Conservation (phyloP, 2,329 filamentous ascomycete species). For the Clonostachys solani region DNA sequence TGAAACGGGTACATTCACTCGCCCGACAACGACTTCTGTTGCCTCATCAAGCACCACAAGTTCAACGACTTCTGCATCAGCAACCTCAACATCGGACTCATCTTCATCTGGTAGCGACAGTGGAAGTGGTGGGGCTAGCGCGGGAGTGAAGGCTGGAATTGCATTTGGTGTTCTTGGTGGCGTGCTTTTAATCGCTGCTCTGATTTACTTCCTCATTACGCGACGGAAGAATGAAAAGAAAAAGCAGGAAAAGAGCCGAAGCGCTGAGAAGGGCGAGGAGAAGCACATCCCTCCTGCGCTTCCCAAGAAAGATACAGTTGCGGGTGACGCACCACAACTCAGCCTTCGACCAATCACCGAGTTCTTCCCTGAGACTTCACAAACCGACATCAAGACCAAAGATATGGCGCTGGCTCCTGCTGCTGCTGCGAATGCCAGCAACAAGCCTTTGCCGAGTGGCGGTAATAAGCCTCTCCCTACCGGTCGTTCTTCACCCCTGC, state of each 20-base stretch:
- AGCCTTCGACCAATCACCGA: constrained; percentile 82
- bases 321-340: constrained; percentile 65
- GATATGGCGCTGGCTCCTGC: constrained; percentile 26
- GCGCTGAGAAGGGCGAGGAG: constrained; percentile 53
- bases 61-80: neutral
- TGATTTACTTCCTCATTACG: constrained; percentile 69
- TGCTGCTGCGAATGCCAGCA: constrained; percentile 14
- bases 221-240: constrained; percentile 52
- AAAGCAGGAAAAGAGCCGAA: constrained; percentile 40
- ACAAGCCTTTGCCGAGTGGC: constrained; percentile 6
- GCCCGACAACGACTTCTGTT: neutral
- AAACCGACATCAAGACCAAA: constrained; percentile 46
- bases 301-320: constrained; percentile 6
- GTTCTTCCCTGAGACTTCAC: constrained; percentile 65
- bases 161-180: constrained; percentile 75
- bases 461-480: constrained; percentile 10
- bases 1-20: constrained; percentile 2
- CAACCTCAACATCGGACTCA: neutral
- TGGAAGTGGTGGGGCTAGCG: constrained; percentile 12
- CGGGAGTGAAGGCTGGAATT: constrained; percentile 69
- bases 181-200: constrained; percentile 60
- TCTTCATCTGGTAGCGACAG: neutral
- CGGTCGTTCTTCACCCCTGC: constrained; percentile 17
- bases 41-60: neutral
- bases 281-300: constrained; percentile 42